These are phyloP conservation scores for Heterobasidion parviporum DNA, from an alignment of 1,284 basidiomycete genomes.

Conservation along the genomic window DNA sequence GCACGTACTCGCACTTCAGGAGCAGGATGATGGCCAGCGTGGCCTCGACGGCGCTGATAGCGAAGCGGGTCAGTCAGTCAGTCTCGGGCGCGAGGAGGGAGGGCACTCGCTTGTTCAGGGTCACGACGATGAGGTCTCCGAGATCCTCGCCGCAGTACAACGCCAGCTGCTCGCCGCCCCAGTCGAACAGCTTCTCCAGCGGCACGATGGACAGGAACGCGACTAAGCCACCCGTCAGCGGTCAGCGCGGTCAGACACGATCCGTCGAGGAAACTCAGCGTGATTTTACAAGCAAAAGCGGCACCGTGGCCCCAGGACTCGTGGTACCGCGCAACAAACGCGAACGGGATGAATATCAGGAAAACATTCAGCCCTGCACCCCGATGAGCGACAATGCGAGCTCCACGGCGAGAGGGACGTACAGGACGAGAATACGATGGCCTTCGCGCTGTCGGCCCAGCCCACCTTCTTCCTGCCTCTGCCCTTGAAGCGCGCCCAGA, in stretches of 20 bases:
- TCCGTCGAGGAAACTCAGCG: not conserved
- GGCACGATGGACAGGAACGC: constrained; percentile 44
- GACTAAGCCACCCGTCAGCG: constrained; percentile 18
- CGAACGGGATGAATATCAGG: constrained; percentile 52
- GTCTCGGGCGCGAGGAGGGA: not conserved
- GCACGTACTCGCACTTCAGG: constrained; percentile 53
- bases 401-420: constrained; percentile 15
- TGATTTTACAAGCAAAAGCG: constrained; percentile 11
- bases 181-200: constrained; percentile 45
- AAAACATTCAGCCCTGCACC: constrained; percentile 48
- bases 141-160: constrained; percentile 46
- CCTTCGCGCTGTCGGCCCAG: constrained; percentile 34
- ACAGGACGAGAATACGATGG: constrained; percentile 47
- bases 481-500: constrained; percentile 44
- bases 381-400: too few relatives aligned
- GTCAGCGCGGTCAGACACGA: not conserved
- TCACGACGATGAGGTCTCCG: constrained; percentile 47
- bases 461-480: constrained; percentile 40
- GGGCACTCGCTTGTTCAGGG: constrained; percentile 22
- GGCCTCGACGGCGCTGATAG: constrained; percentile 39
- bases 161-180: constrained; percentile 48
- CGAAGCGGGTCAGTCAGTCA: not conserved
- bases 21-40: constrained; percentile 61
- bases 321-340: constrained; percentile 52
- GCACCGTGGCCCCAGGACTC: constrained; percentile 13